Evolutionary conservation across 257 asterid genomes (phyloP).

Genomic region (Marsdenia floribunda): DNA sequence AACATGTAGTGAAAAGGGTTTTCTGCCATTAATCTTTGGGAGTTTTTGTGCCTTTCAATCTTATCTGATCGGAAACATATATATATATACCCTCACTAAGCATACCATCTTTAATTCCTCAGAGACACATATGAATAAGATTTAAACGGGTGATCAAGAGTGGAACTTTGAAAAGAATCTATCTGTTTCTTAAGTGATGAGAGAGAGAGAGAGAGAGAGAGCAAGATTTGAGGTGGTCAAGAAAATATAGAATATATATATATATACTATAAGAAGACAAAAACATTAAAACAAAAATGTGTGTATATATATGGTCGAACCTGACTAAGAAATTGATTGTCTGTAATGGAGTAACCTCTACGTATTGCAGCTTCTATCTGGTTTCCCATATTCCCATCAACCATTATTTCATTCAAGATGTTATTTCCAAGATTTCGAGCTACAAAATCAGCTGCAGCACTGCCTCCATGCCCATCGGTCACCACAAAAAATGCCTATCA

Average conservation of each 20-base stretch:
- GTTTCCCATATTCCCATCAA: constrained; percentile 4
- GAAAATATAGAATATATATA: not conserved
- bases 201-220: not conserved
- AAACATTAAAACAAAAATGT: not conserved
- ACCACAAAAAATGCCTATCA: constrained; percentile 46
- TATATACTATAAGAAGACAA: too few species aligned
- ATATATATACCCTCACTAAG: too few species aligned
- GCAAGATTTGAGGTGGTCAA: not conserved
- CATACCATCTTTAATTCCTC: too few species aligned
- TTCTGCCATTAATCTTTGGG: too few species aligned
- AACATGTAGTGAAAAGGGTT: too few species aligned
- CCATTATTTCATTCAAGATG: constrained; percentile 27
- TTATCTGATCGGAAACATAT: too few species aligned
- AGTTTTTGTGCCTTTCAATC: too few species aligned
- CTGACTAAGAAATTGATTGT: constrained; percentile 33
- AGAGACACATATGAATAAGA: too few species aligned
- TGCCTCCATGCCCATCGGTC: constrained; percentile 53
- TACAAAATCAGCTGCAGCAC: constrained; percentile 42
- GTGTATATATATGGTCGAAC: constrained; percentile 9
- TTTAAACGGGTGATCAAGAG: not conserved
- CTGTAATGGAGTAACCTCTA: constrained; percentile 38
- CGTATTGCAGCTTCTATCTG: constrained; percentile 35
- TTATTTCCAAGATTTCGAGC: constrained; percentile 43
- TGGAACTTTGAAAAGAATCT: constrained; percentile 9
- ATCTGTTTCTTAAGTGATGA: not conserved